Percentiles rank a stretch among this genome's conserved stretches.
phyloP scores from a whole-genome alignment of 768 basidiomycete species.

The Lyophyllum shimeji region DNA sequence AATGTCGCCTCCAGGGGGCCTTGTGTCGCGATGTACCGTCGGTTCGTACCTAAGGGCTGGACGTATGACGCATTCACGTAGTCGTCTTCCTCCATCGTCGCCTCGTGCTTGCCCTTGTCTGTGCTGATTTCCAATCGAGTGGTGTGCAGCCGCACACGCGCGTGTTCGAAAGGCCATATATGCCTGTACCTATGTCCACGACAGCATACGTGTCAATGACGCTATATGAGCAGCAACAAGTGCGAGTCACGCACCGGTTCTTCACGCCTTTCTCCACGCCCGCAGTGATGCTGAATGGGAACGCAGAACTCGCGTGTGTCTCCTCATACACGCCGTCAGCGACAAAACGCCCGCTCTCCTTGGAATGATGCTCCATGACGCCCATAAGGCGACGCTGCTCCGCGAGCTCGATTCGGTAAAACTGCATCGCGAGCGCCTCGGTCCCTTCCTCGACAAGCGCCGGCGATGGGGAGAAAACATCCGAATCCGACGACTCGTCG shows the following conservation, averaged over 20 bases:
- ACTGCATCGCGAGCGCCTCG: constrained; percentile 87
- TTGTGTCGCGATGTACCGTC: constrained; percentile 93
- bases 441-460: constrained; percentile 63
- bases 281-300: constrained; percentile 93
- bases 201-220: neutral
- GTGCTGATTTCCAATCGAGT: constrained; percentile 13
- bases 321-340: constrained; percentile 5
- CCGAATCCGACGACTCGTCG: constrained; percentile 25
- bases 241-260: constrained; percentile 61
- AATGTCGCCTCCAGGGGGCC: constrained; percentile 90
- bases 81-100: constrained; percentile 50
- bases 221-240: too few species aligned
- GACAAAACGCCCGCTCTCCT: constrained; percentile 43
- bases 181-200: constrained; percentile 71
- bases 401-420: constrained; percentile 87
- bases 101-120: neutral
- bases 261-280: constrained; percentile 93
- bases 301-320: constrained; percentile 29
- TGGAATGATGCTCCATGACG: constrained; percentile 88
- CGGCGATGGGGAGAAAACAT: constrained; percentile 24
- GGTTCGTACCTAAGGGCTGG: constrained; percentile 78
- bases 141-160: constrained; percentile 73
- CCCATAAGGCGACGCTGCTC: constrained; percentile 88
- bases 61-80: constrained; percentile 96
- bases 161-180: constrained; percentile 97